Evolutionary conservation across 2,329 filamentous ascomycete species (phyloP), one percentile per base, ranked within the genome.

Genomic region (Calonectria ilicicola): DNA sequence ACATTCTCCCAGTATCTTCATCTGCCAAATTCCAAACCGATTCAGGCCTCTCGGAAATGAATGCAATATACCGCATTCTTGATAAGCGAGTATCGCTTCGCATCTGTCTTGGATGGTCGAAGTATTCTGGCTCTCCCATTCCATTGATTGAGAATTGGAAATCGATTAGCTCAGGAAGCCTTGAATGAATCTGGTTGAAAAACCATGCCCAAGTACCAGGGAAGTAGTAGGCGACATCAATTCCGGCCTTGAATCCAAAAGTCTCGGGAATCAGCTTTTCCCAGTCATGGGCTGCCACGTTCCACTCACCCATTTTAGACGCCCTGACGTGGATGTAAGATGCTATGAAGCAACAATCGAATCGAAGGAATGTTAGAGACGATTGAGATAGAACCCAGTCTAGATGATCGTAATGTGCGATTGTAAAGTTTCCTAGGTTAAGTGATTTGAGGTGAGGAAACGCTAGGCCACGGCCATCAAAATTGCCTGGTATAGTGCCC

Each of bases 301-400:
- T 29, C 76, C 58, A 76, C 0, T 2, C 0, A 2, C 2, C 5
- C 1, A 71, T 32, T 40, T 14, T 1, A 35, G 23, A 0, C 21
- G 1, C 1, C 51, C 5, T 32, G 29, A 9, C 35, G 14, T 21
- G 17, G 5, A 69, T 65, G 12, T 78, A 65, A 0, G 76, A 74
- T 0, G 47, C 40, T 38, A 74, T 49, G 53, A 68, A 5, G 40
- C 77, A 80, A 1, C 6, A 29, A 9, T 74, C 49, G 2, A 80
- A 29, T 0, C 60, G 44, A 0, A 80, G 64, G 0, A 19, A 40
- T 0, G 14, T 63, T 0, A 80, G 53, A 0, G 76, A 64, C 1
- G 46, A 26, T 6, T 77, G 74, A 0, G 53, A 12, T 6, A 80
- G 67, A 0, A 81, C 74, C 80, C 78, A 82, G 14, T 79, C 76